Base-by-base conservation (phyloP, 768 basidiomycete genomes). In the Lactifluus pinguis region DNA sequence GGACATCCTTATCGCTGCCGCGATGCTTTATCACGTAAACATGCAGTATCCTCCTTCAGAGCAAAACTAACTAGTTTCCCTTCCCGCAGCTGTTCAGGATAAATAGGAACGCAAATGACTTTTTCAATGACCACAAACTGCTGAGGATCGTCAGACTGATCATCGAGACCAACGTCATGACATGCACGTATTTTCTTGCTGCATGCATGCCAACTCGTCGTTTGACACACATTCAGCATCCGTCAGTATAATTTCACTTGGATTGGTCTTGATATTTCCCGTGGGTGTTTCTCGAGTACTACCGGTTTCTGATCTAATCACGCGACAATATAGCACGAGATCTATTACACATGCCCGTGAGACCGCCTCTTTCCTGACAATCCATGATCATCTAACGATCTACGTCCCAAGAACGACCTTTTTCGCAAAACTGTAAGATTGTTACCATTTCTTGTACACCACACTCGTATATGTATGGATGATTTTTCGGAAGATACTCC, bases 91-190 rank as follows among this genome's bases (percentile, higher is more conserved):
- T 57, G 17, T 1, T 36, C 1, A 45, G 14, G 42, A 29, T 25
- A 25, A 25, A 25, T 25, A 25, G 25, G 39, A n/a, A 41, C 6
- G 17, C 34, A 45, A 5, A 50, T 21, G 14, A 45, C 13, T 10
- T 15, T 15, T 39, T 45, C 39, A 17, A 19, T n/a, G n/a, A 19
- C n/a, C 42, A 66, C 32, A 19, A 60, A 21, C 42, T 70, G 2
- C 21, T 59, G 4, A 60, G 64, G 3, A 49, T 70, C 3, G 64
- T 70, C 3, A 65, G 67, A 14, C 11, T 70, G 49, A 66, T 66
- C 8, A 45, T 70, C 19, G 69, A 70, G 57, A 69, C 66, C 3
- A 70, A 69, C 49, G 10, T 60, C 1, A 58, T 69, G 64, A 25
- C 65, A 52, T 32, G 65, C 50, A 25, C 32, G 60, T 56, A 10